A percentile compares a stretch with the other conserved stretches of the same genome.
phyloP scores from a whole-genome alignment of 2,329 filamentous ascomycete species.

The Penicillium polonicum region DNA sequence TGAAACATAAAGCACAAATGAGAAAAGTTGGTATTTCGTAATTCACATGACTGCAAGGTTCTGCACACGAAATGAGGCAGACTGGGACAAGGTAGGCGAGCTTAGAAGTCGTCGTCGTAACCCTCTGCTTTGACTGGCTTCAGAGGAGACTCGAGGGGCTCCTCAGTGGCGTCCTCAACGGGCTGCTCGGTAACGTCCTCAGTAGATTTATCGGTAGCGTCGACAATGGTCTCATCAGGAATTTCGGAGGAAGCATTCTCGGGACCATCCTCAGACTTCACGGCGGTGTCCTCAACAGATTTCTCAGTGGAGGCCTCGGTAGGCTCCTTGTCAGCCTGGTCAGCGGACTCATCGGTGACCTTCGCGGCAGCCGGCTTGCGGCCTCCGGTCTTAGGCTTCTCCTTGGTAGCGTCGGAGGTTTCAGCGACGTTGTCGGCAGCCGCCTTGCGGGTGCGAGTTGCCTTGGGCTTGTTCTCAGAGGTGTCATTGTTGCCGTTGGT shows the following conservation, averaged over 20 bases:
- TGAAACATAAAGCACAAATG: background rate
- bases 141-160: background rate
- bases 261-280: background rate
- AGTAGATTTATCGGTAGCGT: background rate
- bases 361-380: background rate
- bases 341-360: background rate
- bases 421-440: background rate
- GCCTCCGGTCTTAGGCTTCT: background rate
- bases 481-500: background rate
- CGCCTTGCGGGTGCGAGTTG: background rate
- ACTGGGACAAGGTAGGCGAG: background rate
- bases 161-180: no score
- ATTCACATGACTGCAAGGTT: background rate
- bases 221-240: no score
- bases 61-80: background rate
- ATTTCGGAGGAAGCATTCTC: background rate
- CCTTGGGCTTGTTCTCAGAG: background rate
- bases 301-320: background rate
- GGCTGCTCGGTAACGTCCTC: background rate
- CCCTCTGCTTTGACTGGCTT: background rate
- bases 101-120: background rate
- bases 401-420: background rate
- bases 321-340: background rate
- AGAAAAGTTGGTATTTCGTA: background rate
- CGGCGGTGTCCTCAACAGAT: background rate